Percentiles rank a stretch among this genome's conserved stretches.
Evolutionary conservation across 2,329 filamentous ascomycete genomes (phyloP).

Genomic region (Bipolaris oryzae): DNA sequence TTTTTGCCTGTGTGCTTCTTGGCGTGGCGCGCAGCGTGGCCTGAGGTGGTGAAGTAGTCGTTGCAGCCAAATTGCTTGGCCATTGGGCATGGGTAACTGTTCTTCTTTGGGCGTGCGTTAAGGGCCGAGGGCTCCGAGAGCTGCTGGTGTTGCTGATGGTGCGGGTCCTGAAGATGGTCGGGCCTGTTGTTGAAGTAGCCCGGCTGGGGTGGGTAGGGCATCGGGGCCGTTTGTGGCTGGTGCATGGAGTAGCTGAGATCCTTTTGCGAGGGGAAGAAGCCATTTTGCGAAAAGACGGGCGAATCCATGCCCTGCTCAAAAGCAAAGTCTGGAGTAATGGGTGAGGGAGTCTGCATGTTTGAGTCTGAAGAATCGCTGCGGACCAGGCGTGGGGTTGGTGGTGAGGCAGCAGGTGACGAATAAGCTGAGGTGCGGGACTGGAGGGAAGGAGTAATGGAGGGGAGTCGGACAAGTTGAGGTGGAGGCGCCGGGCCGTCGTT

Average conservation of each 20-base stretch:
- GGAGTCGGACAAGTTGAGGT: slow-evolving; percentile 40
- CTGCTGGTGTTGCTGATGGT: not conserved
- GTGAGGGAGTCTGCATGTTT: slow-evolving; percentile 53
- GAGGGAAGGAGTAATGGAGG: slow-evolving; percentile 45
- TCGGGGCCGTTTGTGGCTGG: slow-evolving; percentile 27
- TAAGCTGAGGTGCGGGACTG: slow-evolving; percentile 52
- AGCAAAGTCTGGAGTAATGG: slow-evolving; percentile 53
- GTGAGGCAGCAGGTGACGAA: slow-evolving; percentile 53
- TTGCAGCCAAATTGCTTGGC: slow-evolving; percentile 73
- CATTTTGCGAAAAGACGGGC: slow-evolving; percentile 35
- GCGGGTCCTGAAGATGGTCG: slow-evolving; percentile 15
- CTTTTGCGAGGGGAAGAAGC: slow-evolving; percentile 39
- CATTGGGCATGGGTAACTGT: slow-evolving; percentile 75
- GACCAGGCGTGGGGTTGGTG: slow-evolving; percentile 54
- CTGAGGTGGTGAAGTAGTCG: slow-evolving; percentile 83
- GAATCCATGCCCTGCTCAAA: slow-evolving; percentile 39
- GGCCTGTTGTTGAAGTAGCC: slow-evolving; percentile 27
- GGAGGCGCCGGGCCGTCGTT: slow-evolving; percentile 52
- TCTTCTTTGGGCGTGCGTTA: slow-evolving; percentile 60
- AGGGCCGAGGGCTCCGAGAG: slow-evolving; percentile 36
- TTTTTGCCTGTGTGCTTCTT: slow-evolving; percentile 86
- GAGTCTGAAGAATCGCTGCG: slow-evolving; percentile 57
- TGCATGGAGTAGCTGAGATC: slow-evolving; percentile 31
- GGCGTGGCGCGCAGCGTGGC: slow-evolving; percentile 82
- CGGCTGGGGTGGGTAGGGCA: slow-evolving; percentile 29